Evolutionary conservation across 2,329 filamentous ascomycete genomes (phyloP).

Genomic region (Pseudogymnoascus sp.): DNA sequence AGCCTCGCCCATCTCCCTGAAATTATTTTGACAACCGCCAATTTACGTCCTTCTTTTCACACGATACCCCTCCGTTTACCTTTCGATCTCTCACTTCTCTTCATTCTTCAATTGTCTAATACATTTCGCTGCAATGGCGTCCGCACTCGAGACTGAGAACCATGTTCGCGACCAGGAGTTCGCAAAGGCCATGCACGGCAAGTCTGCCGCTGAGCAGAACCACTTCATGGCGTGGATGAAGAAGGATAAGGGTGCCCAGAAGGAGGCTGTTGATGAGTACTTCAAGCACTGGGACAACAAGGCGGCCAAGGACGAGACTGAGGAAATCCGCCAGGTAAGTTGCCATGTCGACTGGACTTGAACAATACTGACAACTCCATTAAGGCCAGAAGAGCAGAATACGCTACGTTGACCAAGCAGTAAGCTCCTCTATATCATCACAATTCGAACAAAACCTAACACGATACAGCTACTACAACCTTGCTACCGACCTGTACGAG

Average conservation of each 20-base stretch:
- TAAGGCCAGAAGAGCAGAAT: constrained; percentile 74
- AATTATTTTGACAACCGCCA: constrained; percentile 8
- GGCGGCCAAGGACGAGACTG: constrained; percentile 68
- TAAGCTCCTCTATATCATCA: constrained; percentile 38
- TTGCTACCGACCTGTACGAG: constrained; percentile 93
- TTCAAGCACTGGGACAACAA: constrained; percentile 97
- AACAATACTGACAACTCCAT: constrained; percentile 16
- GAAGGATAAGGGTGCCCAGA: constrained; percentile 73
- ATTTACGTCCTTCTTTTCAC: constrained; percentile 7
- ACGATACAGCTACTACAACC: constrained; percentile 75
- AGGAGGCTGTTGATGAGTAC: constrained; percentile 80
- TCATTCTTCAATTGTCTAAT: neutral
- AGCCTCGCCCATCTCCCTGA: neutral
- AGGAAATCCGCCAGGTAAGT: constrained; percentile 68
- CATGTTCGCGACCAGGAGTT: constrained; percentile 81
- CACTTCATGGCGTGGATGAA: constrained; percentile 76
- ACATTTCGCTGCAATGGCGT: constrained; percentile 1
- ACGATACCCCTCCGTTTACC: neutral
- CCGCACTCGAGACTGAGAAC: constrained; percentile 68
- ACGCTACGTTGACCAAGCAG: constrained; percentile 89
- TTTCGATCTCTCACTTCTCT: neutral
- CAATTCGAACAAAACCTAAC: constrained; percentile 10
- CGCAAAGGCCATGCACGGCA: constrained; percentile 76
- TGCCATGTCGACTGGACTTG: constrained; percentile 3
- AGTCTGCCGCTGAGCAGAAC: constrained; percentile 60